Conservation (phyloP, 192 early-diverging fungal genomes). For the Haplosporangium gracile region DNA sequence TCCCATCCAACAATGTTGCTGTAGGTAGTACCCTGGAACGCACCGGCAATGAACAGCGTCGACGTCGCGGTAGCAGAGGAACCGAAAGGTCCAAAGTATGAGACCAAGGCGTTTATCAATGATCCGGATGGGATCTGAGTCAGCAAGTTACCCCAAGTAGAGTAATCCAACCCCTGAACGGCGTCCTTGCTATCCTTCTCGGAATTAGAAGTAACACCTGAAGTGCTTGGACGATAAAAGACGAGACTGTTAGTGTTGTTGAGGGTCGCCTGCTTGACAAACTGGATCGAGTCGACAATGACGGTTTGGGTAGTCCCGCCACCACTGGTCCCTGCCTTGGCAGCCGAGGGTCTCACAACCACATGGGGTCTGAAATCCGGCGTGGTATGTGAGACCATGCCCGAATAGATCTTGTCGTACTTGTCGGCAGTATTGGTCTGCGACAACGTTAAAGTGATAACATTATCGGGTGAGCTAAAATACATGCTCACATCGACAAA, state of each 20-base stretch:
- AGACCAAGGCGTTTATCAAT: constrained; percentile 60
- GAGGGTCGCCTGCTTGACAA: constrained; percentile 49
- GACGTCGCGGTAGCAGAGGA: constrained; percentile 9
- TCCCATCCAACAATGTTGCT: constrained; percentile 73
- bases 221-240: constrained; percentile 30
- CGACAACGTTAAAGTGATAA: constrained; percentile 47
- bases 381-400: constrained; percentile 64
- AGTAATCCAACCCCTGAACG: constrained; percentile 52
- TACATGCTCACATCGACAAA: constrained; percentile 51
- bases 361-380: constrained; percentile 63
- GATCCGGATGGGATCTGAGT: constrained; percentile 58
- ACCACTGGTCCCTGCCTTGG: constrained; percentile 9
- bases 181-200: constrained; percentile 20
- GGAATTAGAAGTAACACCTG: constrained; percentile 19
- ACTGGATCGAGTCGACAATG: constrained; percentile 52
- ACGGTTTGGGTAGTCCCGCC: constrained; percentile 18
- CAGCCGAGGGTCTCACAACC: constrained; percentile 52
- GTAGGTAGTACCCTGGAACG: constrained; percentile 63
- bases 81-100: constrained; percentile 35
- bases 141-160: constrained; percentile 47
- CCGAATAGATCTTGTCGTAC: constrained; percentile 60
- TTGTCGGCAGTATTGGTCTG: constrained; percentile 62
- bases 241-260: constrained; percentile 45
- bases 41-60: constrained; percentile 71
- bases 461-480: constrained; percentile 37